Evolutionary conservation across 139 green algal species (phyloP).

Genomic region (Chlorella sp.): DNA sequence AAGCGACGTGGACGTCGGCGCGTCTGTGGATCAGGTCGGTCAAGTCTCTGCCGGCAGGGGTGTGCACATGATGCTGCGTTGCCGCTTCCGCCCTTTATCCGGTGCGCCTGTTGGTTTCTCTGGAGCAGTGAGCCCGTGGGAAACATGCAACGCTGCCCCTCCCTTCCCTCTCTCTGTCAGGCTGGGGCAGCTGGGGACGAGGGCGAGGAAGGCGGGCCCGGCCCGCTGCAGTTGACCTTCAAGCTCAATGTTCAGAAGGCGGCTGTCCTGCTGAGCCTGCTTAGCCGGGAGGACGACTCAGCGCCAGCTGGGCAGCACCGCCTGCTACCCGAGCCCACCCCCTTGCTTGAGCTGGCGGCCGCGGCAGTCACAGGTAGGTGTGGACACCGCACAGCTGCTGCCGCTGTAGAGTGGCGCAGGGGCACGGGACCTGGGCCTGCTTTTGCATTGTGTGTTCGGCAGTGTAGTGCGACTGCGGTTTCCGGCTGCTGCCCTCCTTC

Average conservation of each 20-base stretch:
- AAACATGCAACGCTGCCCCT: too few species aligned
- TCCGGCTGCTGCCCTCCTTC: neutral
- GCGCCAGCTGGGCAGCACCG: constrained; percentile 1
- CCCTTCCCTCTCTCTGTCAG: too few species aligned
- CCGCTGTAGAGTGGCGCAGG: neutral
- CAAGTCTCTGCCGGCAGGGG: too few species aligned
- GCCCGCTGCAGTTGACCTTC: constrained; percentile 12
- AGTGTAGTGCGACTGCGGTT: neutral
- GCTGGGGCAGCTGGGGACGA: too few species aligned
- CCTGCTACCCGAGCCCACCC: neutral
- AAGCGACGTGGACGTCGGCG: neutral
- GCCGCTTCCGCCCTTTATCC: too few species aligned
- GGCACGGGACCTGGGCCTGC: too few species aligned
- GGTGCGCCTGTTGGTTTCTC: too few species aligned
- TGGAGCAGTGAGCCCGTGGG: too few species aligned
- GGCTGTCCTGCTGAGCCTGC: constrained; percentile 34
- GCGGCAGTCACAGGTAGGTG: constrained; percentile 22
- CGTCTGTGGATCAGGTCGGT: too few species aligned
- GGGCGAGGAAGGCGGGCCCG: too few species aligned
- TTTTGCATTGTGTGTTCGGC: too few species aligned
- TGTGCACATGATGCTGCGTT: too few species aligned
- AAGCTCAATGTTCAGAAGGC: constrained; percentile 31
- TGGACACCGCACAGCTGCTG: neutral
- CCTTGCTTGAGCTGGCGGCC: constrained; percentile 24
- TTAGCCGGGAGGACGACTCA: constrained; percentile 1